phyloP scores from a whole-genome alignment of 192 early-diverging fungal genomes.

The Coemansia umbellata region DNA sequence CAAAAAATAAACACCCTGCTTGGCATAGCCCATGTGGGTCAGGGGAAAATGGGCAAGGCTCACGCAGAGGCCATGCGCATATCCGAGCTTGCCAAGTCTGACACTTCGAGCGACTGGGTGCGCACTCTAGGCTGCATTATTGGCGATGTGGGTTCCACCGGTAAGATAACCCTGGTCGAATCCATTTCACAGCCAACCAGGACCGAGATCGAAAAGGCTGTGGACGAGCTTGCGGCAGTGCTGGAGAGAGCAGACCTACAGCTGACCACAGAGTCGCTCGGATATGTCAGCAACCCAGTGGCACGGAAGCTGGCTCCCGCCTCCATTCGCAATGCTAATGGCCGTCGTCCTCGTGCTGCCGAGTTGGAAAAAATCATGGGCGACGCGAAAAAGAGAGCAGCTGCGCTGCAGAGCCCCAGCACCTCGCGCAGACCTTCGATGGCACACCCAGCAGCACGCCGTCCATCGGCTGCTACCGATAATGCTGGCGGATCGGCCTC shows the following conservation, averaged over 20 bases:
- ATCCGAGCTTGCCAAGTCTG: conserved; percentile 13
- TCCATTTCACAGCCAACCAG: conserved; percentile 12
- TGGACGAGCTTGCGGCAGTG: conserved; percentile 15
- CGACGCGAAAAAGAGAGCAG: conserved; percentile 3
- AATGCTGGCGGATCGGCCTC: conserved; percentile 6
- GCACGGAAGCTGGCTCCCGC: conserved; percentile 17
- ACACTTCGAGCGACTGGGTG: conserved; percentile 39
- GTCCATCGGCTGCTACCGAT: neutral
- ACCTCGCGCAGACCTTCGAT: conserved; percentile 12
- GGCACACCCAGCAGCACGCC: neutral
- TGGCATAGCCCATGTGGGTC: conserved; percentile 38
- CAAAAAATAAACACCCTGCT: conserved; percentile 41
- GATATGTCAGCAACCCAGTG: conserved; percentile 16
- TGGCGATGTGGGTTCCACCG: conserved; percentile 29
- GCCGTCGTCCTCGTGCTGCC: neutral
- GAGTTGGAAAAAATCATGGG: conserved; percentile 6
- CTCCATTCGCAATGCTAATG: conserved; percentile 23
- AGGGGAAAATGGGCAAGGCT: conserved; percentile 15
- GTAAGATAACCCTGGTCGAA: conserved; percentile 9
- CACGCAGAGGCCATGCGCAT: conserved; percentile 14
- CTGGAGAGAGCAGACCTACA: conserved; percentile 14
- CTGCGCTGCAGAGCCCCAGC: neutral
- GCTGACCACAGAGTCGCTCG: conserved; percentile 7
- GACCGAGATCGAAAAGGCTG: conserved; percentile 22
- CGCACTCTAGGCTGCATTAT: conserved; percentile 28